Evolutionary conservation across 2,329 filamentous ascomycete species (phyloP).

Genomic region (Corinectria fuckeliana): DNA sequence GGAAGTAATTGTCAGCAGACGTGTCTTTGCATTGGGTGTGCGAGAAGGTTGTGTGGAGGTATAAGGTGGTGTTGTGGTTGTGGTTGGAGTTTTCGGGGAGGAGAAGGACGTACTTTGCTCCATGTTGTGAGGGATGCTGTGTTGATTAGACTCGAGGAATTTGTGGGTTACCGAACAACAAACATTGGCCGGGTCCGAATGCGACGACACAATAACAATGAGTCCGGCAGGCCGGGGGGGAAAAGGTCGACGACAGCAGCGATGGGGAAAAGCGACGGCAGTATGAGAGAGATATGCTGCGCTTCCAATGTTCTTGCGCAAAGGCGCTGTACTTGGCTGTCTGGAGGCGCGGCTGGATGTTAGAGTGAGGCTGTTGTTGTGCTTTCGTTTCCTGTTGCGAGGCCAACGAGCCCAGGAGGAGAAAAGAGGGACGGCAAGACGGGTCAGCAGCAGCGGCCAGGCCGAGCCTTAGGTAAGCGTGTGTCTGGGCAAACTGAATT

Average conservation of each 20-base stretch:
- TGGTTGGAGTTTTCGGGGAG: slow-evolving; percentile 14
- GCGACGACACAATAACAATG: slow-evolving; percentile 40
- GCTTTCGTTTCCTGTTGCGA: slow-evolving; percentile 53
- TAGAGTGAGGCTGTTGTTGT: slow-evolving; percentile 46
- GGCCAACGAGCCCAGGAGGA: slow-evolving; percentile 48
- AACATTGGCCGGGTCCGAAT: slow-evolving; percentile 47
- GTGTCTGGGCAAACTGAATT: slow-evolving; percentile 13
- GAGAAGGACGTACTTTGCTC: slow-evolving; percentile 45
- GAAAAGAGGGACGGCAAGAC: slow-evolving; percentile 30
- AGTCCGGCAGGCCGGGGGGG: slow-evolving; percentile 7
- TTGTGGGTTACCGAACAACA: slow-evolving; percentile 46
- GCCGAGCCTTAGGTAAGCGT: slow-evolving; percentile 36
- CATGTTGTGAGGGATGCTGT: slow-evolving; percentile 42
- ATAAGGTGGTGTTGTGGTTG: slow-evolving; percentile 22
- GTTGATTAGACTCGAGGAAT: slow-evolving; percentile 39
- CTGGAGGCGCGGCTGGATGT: slow-evolving; percentile 39
- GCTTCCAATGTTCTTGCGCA: slow-evolving; percentile 22
- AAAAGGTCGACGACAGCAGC: slow-evolving; percentile 20
- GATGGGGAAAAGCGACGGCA: slow-evolving; percentile 14
- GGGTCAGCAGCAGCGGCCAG: slow-evolving; percentile 11
- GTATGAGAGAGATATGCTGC: slow-evolving; percentile 10
- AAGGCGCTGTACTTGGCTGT: slow-evolving; percentile 23
- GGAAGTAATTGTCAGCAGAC: slow-evolving; percentile 27
- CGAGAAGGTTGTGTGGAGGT: slow-evolving; percentile 1
- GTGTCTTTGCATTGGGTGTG: slow-evolving; percentile 18